These are phyloP conservation scores for Eragrostis nindensis DNA, from an alignment of 176 grass and related monocot genomes.

Conservation along the genomic window DNA sequence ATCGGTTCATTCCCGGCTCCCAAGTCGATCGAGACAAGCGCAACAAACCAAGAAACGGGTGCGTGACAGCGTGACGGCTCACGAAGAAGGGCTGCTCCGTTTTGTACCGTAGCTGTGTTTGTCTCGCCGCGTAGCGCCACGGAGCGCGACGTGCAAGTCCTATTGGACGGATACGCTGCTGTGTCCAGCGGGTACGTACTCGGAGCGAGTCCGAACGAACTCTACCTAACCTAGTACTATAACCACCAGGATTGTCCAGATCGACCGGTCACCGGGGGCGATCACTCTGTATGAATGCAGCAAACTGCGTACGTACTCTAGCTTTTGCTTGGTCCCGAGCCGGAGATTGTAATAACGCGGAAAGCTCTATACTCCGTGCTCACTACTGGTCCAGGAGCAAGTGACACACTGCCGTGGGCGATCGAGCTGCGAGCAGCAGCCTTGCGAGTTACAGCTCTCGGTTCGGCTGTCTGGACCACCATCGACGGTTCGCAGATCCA, in stretches of 20 bases:
- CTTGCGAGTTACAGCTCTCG: background rate
- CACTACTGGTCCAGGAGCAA: background rate
- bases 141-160: background rate
- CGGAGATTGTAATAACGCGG: background rate
- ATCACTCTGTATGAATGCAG: background rate
- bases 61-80: background rate
- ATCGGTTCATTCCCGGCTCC: background rate
- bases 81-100: background rate
- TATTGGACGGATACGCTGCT: no score
- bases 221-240: no score
- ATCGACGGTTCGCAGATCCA: background rate
- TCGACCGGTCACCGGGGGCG: no score
- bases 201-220: no score
- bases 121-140: background rate
- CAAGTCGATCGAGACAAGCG: background rate
- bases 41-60: background rate
- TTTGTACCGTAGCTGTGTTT: background rate
- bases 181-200: no score
- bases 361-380: background rate
- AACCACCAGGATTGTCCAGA: no score
- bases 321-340: conserved; percentile 11
- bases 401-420: background rate
- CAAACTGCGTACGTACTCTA: background rate
- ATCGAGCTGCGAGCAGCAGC: background rate
- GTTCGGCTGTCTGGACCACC: background rate